phyloP scores from a whole-genome alignment of 306 rosid species.

The Cucumis sativus region DNA sequence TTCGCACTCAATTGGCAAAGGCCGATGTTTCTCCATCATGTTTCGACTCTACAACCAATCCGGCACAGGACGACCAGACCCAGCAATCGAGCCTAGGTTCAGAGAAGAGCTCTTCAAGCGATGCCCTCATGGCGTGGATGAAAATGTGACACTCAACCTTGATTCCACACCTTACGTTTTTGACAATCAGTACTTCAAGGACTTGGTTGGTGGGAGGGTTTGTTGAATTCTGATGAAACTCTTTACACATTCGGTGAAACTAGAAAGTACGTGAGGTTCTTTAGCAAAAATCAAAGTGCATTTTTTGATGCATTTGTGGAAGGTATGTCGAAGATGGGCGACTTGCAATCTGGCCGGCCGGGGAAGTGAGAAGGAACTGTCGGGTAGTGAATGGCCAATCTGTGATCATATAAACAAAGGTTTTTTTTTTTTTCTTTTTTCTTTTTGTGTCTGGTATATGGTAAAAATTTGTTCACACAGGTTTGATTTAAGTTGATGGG shows the following conservation, averaged over 20 bases:
- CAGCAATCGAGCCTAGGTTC: constrained; percentile 37
- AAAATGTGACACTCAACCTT: constrained; percentile 55
- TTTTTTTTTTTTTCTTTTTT: no score
- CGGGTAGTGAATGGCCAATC: constrained; percentile 37
- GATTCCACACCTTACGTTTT: constrained; percentile 63
- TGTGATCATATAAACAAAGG: neutral
- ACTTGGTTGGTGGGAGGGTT: constrained; percentile 71
- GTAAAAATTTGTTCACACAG: neutral
- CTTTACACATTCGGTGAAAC: constrained; percentile 42
- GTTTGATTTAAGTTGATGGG: neutral
- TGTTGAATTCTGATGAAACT: constrained; percentile 74
- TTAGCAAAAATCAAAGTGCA: constrained; percentile 21
- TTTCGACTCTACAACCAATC: constrained; percentile 80
- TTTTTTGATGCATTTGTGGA: constrained; percentile 52
- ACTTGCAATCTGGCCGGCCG: constrained; percentile 43
- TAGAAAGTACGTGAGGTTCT: constrained; percentile 29
- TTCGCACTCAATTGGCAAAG: constrained; percentile 76
- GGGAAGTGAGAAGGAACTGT: constrained; percentile 70
- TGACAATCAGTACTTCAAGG: constrained; percentile 85
- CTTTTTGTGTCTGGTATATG: neutral
- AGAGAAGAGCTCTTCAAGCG: constrained; percentile 37
- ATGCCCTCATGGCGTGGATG: constrained; percentile 55
- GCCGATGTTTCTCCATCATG: constrained; percentile 83
- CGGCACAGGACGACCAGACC: constrained; percentile 62
- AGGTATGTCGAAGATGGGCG: constrained; percentile 82